Percentiles rank a stretch among this genome's conserved stretches.
phyloP scores from a whole-genome alignment of 768 basidiomycete genomes.

The Cubamyces lactineus region DNA sequence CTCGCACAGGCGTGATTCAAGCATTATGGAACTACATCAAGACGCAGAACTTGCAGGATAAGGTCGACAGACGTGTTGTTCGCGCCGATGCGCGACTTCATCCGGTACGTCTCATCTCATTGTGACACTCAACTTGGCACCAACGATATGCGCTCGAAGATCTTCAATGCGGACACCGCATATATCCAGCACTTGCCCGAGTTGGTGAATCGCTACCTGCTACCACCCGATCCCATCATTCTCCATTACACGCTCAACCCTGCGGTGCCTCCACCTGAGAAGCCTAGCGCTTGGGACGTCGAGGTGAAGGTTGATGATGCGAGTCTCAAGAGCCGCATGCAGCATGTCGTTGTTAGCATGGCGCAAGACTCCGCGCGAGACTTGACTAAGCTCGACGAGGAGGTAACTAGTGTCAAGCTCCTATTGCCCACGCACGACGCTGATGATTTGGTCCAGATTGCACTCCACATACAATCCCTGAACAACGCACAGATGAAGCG shows the following conservation, averaged over 20 bases:
- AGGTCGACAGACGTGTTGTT: constrained; percentile 72
- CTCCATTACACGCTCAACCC: constrained; percentile 79
- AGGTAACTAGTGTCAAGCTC: constrained; percentile 51
- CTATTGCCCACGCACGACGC: neutral
- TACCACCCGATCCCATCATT: constrained; percentile 77
- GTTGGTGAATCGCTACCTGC: constrained; percentile 77
- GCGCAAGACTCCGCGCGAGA: constrained; percentile 72
- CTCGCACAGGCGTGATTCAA: constrained; percentile 77
- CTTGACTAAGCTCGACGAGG: constrained; percentile 80
- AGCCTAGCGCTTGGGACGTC: constrained; percentile 74
- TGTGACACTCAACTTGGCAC: neutral
- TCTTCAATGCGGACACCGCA: constrained; percentile 72
- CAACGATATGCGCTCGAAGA: constrained; percentile 41
- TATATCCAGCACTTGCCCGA: constrained; percentile 84
- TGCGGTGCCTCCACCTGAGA: constrained; percentile 60
- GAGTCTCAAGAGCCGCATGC: constrained; percentile 71
- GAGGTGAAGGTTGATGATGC: constrained; percentile 89
- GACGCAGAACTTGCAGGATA: constrained; percentile 79
- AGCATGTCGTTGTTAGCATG: constrained; percentile 62
- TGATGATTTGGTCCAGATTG: constrained; percentile 53
- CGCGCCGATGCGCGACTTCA: constrained; percentile 69
- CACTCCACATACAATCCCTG: constrained; percentile 80
- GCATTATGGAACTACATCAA: constrained; percentile 95
- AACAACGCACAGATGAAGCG: constrained; percentile 87
- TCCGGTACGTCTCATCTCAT: constrained; percentile 46